Conservation (phyloP, 345 rosid genomes). For the Melaleuca quinquenervia region DNA sequence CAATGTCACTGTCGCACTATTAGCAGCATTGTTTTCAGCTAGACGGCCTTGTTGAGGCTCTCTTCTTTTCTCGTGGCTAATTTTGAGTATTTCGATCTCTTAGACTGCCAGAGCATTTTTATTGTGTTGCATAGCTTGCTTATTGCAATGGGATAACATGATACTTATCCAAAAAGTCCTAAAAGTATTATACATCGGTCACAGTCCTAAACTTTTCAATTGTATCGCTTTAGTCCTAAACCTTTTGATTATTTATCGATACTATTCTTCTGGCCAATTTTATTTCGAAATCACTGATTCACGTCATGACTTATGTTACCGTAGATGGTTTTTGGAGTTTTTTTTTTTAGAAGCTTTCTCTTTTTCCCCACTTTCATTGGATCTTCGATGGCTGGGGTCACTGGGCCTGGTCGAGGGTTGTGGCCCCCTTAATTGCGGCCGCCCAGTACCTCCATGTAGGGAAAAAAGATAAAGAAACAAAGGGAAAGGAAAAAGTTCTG, state of each 20-base stretch:
- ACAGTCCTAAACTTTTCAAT: neutral
- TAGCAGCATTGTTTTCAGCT: too few species aligned
- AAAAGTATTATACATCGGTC: neutral
- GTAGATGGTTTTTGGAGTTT: rapidly evolving
- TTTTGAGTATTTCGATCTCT: neutral
- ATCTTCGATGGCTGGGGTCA: too few species aligned
- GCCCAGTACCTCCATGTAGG: neutral
- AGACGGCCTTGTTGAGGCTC: neutral
- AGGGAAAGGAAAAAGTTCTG: neutral
- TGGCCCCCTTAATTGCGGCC: too few species aligned
- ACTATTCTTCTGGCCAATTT: too few species aligned
- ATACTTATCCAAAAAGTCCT: neutral
- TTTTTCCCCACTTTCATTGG: too few species aligned
- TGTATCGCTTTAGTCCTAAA: too few species aligned
- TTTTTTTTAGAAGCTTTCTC: too few species aligned
- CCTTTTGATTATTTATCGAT: too few species aligned
- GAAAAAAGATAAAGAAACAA: neutral
- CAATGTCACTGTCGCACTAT: too few species aligned
- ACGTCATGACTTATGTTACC: too few species aligned
- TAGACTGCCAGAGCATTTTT: neutral
- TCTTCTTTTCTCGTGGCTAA: neutral
- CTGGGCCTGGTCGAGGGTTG: too few species aligned
- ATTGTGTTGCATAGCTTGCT: neutral
- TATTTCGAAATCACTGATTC: too few species aligned
- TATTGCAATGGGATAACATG: neutral